Conservation (phyloP, 2,329 filamentous ascomycete genomes). For the Colletotrichum musicola region DNA sequence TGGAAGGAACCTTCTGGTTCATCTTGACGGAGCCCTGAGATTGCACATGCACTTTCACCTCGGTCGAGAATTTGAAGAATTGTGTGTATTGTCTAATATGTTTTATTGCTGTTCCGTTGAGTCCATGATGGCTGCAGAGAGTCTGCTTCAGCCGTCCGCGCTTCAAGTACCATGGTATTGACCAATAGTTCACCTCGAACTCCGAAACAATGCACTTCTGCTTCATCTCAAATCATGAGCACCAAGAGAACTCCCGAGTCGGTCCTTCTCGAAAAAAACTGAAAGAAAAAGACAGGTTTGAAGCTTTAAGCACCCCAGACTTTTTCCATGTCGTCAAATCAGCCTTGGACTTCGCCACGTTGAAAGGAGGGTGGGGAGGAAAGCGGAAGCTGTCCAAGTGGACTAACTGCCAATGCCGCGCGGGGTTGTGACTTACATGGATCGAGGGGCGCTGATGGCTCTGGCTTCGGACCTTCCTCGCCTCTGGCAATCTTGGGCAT, state of each 20-base stretch:
- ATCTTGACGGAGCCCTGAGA: too few species aligned
- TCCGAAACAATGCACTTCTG: not conserved
- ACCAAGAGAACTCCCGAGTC: not conserved
- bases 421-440: slow-evolving; percentile 18
- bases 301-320: slow-evolving; percentile 17
- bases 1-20: too few species aligned
- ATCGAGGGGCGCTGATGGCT: slow-evolving; percentile 22
- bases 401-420: not conserved
- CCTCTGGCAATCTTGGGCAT: slow-evolving; percentile 10
- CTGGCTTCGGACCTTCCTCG: slow-evolving; percentile 13
- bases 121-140: not conserved
- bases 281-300: not conserved
- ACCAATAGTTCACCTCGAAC: not conserved
- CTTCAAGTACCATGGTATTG: slow-evolving; percentile 20
- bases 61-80: too few species aligned
- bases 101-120: not conserved
- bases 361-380: not conserved
- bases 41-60: too few species aligned
- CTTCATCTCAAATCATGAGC: not conserved
- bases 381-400: not conserved
- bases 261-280: too few species aligned
- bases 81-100: not conserved
- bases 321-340: not conserved
- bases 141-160: slow-evolving; percentile 1
- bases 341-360: not conserved